phyloP scores from a whole-genome alignment of 192 early-diverging fungal genomes.

The Coemansia sp. region DNA sequence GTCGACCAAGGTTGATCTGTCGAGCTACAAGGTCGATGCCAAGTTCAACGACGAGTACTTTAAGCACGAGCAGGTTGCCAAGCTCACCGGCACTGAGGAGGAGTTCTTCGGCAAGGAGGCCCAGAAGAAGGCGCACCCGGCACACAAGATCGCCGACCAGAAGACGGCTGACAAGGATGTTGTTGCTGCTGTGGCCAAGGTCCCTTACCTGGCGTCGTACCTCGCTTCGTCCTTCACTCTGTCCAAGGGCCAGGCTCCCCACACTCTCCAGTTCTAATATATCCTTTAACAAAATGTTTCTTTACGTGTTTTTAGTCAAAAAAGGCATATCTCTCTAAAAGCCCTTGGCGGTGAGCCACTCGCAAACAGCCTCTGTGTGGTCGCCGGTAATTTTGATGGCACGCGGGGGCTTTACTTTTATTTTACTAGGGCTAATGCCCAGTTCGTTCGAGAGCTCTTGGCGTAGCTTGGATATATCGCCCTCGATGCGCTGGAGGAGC shows the following conservation, averaged over 20 bases:
- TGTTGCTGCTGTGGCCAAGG: slow-evolving; percentile 76
- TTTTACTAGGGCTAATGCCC: slow-evolving; percentile 20
- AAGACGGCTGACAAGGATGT: slow-evolving; percentile 85
- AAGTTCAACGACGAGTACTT: slow-evolving; percentile 96
- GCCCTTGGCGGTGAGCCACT: slow-evolving; percentile 58
- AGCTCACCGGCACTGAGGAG: slow-evolving; percentile 78
- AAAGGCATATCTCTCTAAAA: slow-evolving; percentile 37
- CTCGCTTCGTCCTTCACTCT: slow-evolving; percentile 85
- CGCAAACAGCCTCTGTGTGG: slow-evolving; percentile 46
- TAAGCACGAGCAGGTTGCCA: slow-evolving; percentile 70
- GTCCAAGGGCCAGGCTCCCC: slow-evolving; percentile 94
- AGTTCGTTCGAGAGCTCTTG: slow-evolving; percentile 22
- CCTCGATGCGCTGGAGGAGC: slow-evolving; percentile 67
- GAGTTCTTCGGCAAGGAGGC: slow-evolving; percentile 81
- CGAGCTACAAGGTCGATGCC: slow-evolving; percentile 61
- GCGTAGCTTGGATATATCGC: slow-evolving; percentile 56
- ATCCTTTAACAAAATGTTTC: slow-evolving; percentile 3
- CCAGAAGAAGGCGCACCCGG: slow-evolving; percentile 76
- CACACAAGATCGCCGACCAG: slow-evolving; percentile 82
- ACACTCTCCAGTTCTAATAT: slow-evolving; percentile 94
- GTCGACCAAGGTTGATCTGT: slow-evolving; percentile 96
- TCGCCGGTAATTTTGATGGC: slow-evolving; percentile 60
- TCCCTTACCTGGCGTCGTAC: slow-evolving; percentile 86
- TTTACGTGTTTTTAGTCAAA: background rate
- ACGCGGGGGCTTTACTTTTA: slow-evolving; percentile 45